Evolutionary conservation across 331 rosid species (phyloP).

Genomic region (Malus hybrid): DNA sequence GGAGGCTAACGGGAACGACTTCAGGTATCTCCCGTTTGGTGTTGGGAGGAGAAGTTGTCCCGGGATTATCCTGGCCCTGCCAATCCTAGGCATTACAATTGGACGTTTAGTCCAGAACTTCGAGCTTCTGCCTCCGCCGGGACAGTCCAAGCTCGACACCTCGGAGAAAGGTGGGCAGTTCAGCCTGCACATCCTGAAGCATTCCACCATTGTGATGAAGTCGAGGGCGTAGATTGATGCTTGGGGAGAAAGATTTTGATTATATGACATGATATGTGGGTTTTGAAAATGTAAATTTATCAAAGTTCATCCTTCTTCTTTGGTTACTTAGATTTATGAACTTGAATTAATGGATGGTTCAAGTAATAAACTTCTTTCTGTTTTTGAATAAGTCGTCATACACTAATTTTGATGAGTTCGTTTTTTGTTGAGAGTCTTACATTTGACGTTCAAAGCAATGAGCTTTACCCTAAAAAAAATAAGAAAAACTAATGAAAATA

Average conservation of each 20-base stretch:
- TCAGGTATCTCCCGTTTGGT: conserved; percentile 78
- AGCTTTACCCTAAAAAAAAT: too few species aligned
- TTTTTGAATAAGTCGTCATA: too few species aligned
- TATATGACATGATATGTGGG: neutral
- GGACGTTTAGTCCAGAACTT: conserved; percentile 85
- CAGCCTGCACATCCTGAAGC: conserved; percentile 80
- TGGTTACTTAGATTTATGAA: neutral
- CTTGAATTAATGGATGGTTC: neutral
- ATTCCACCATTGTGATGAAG: conserved; percentile 76
- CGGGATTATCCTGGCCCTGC: conserved; percentile 79
- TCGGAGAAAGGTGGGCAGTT: conserved; percentile 89
- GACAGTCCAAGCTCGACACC: conserved; percentile 59
- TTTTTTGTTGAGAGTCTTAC: too few species aligned
- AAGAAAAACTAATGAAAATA: too few species aligned
- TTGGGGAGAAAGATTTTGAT: neutral
- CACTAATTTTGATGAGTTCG: too few species aligned
- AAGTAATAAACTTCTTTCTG: too few species aligned
- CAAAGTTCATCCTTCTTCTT: too few species aligned
- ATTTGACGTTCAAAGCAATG: too few species aligned
- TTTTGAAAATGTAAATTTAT: neutral
- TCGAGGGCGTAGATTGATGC: conserved; percentile 19
- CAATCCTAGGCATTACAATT: conserved; percentile 66
- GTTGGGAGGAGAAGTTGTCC: conserved; percentile 90
- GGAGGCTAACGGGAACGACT: conserved; percentile 87
- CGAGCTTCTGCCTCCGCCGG: conserved; percentile 83